Percentiles rank a stretch among this genome's conserved stretches.
Evolutionary conservation across 495 filamentous ascomycete species (phyloP).

Genomic region (Peziza echinospora): DNA sequence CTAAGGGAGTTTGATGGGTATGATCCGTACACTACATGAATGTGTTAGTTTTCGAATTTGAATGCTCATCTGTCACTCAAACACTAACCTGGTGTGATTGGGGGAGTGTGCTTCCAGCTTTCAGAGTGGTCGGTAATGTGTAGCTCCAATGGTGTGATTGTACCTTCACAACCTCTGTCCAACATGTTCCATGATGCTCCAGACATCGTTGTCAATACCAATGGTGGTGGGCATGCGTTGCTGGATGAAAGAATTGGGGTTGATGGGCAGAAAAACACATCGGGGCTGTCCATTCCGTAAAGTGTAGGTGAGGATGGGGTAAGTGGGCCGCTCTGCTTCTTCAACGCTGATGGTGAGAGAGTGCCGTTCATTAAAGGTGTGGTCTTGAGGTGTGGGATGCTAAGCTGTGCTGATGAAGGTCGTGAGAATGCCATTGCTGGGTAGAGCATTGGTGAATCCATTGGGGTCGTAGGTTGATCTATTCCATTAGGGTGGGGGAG

Average conservation of each 20-base stretch:
- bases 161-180: constrained; percentile 61
- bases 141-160: constrained; percentile 17
- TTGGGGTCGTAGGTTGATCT: neutral
- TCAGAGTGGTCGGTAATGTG: constrained; percentile 40
- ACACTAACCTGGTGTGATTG: constrained; percentile 74
- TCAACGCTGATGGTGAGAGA: constrained; percentile 50
- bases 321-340: constrained; percentile 53
- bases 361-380: constrained; percentile 33
- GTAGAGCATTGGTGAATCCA: constrained; percentile 19
- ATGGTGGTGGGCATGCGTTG: constrained; percentile 68
- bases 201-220: constrained; percentile 35
- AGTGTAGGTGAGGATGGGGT: constrained; percentile 48
- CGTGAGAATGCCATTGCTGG: constrained; percentile 29
- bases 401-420: constrained; percentile 25
- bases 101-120: constrained; percentile 37
- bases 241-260: constrained; percentile 82
- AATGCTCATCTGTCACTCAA: no score
- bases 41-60: constrained; percentile 3
- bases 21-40: constrained; percentile 29
- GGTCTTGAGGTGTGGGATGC: constrained; percentile 34
- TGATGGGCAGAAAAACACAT: constrained; percentile 56
- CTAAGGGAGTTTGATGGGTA: constrained; percentile 17
- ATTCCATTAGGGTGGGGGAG: constrained; percentile 43
- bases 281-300: constrained; percentile 55
- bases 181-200: constrained; percentile 65